Evolutionary conservation across 768 basidiomycete genomes (phyloP), one percentile per base, ranked within the genome.

Genomic region (Boletus pseudo-olivaceus): DNA sequence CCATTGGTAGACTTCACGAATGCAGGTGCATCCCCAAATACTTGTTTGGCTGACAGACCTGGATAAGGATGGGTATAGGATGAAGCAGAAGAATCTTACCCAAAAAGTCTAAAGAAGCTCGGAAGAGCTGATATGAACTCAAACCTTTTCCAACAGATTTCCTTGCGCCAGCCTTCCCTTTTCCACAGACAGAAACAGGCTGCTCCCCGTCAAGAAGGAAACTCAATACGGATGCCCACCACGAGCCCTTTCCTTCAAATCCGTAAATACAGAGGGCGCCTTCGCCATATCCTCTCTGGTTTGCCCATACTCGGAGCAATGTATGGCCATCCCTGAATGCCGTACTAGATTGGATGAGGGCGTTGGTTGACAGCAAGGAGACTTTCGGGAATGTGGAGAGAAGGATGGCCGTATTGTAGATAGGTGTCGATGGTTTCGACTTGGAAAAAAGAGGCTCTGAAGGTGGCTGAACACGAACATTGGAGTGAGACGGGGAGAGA

Each of bases 91-190:
- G 14, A 15, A 23, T 29, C 86, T 58, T 64, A 93, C 93, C 82
- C 23, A 98, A 67, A 63, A 94, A 87, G 66, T 94, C 90, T 60
- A 96, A 72, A 1, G 83, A 86, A 33, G 89, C 92, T 60, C 88
- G 82, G 69, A 98, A 88, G 29, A 96, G 76, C 66, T 95, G 93
- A 72, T 96, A 97, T 20, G 90, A 90, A 56, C 91, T 94, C 60
- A 98, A 67, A 2, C 93, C 90, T 52, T 79, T 82, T 6, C 92
- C 95, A 3, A 95, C 65, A 0, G 84, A 79, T 63, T 77, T 83
- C 50, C 83, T 75, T 49, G 73, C 76, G 27, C 60, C 35, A 10
- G 41, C 52, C 58, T 72, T 65, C 37, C 62, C 54, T 32, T 65
- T 47, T 35, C 68, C 60, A 2, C 17, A 9, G 17, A 63, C 68